A percentile compares a stretch with the other conserved stretches of the same genome.
Evolutionary conservation across 1,139 yeast genomes (phyloP).

Genomic region (Kodamaea suecica): DNA sequence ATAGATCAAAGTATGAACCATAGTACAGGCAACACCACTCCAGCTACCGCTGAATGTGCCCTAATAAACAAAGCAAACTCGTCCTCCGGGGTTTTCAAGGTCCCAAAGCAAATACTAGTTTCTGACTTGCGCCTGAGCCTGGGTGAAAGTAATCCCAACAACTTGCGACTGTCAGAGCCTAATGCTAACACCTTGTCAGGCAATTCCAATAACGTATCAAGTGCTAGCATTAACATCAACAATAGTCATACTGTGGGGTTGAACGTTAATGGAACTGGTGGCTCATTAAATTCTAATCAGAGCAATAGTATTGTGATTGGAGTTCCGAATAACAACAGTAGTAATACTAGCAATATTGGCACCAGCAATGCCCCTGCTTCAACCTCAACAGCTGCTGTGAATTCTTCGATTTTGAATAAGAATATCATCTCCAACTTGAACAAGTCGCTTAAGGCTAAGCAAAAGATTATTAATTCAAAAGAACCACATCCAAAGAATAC

Average conservation of each 20-base stretch:
- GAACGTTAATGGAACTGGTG: neutral
- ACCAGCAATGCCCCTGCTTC: conserved; percentile 1
- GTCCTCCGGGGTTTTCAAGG: conserved; percentile 16
- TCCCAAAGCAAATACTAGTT: conserved; percentile 17
- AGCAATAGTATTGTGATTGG: neutral
- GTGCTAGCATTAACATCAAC: too few species aligned
- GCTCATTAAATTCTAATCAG: neutral
- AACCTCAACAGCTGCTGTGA: conserved; percentile 4
- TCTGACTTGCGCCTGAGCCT: too few species aligned
- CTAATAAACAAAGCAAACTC: too few species aligned
- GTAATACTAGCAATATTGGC: too few species aligned
- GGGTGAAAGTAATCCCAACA: too few species aligned
- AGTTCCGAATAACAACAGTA: conserved; percentile 2
- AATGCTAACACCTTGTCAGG: too few species aligned
- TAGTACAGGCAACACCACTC: neutral
- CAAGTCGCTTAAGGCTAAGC: conserved; percentile 42
- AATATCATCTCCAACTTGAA: conserved; percentile 35
- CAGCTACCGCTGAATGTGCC: too few species aligned
- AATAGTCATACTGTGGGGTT: too few species aligned
- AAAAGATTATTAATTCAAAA: conserved; percentile 35
- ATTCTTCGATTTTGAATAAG: conserved; percentile 22
- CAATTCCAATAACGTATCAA: too few species aligned
- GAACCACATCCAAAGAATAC: conserved; percentile 39
- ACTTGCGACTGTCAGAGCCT: too few species aligned
- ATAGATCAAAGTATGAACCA: too few species aligned